These are phyloP conservation scores for Talaromyces funiculosus DNA, from an alignment of 2,329 filamentous ascomycete genomes.

Conservation along the genomic window DNA sequence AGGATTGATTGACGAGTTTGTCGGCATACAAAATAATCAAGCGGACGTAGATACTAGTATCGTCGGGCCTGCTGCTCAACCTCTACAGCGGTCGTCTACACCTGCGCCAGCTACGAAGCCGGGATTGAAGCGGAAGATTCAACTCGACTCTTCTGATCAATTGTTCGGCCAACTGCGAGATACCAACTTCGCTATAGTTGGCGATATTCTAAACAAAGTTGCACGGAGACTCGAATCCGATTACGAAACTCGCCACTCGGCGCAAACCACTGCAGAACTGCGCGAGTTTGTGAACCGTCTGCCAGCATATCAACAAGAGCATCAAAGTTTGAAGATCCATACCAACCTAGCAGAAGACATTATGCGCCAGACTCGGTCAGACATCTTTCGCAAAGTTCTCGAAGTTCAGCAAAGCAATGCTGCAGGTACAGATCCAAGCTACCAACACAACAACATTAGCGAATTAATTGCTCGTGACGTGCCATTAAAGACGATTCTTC, in stretches of 20 bases:
- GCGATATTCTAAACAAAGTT: constrained; percentile 80
- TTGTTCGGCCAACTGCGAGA: constrained; percentile 84
- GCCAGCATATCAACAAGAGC: constrained; percentile 86
- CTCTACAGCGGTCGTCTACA: constrained; percentile 53
- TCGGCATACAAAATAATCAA: constrained; percentile 86
- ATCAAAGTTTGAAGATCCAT: constrained; percentile 86
- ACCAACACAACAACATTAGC: constrained; percentile 84
- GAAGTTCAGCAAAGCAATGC: constrained; percentile 96
- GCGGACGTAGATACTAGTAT: constrained; percentile 88
- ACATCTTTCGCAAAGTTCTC: constrained; percentile 78
- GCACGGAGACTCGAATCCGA: constrained; percentile 80
- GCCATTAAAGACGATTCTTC: constrained; percentile 72
- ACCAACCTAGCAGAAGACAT: constrained; percentile 92
- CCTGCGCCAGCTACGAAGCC: constrained; percentile 46
- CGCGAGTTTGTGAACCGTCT: constrained; percentile 93
- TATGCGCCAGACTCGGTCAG: constrained; percentile 83
- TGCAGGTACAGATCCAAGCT: constrained; percentile 79
- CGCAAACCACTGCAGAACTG: constrained; percentile 83
- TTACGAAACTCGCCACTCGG: constrained; percentile 79
- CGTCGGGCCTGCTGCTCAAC: constrained; percentile 61
- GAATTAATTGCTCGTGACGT: constrained; percentile 88
- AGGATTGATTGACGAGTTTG: constrained; percentile 88
- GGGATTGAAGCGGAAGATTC: constrained; percentile 78
- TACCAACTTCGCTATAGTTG: constrained; percentile 92
- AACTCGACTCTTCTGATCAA: constrained; percentile 82